Evolutionary conservation across 257 asterid species (phyloP), one percentile per base, ranked within the genome.

Genomic region (Nemophila menziesii): DNA sequence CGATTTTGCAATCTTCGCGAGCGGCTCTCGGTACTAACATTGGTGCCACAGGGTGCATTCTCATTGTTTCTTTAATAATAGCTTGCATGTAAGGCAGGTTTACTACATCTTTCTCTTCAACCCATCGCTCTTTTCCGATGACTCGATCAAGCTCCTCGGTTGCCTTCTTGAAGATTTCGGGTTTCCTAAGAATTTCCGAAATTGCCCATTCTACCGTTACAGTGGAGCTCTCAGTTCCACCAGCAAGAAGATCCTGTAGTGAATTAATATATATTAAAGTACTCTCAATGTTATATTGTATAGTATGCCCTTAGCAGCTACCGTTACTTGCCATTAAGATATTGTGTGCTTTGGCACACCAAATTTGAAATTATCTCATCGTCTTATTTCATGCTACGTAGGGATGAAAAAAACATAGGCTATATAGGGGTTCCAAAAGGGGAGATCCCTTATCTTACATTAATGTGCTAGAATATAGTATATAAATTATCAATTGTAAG

Each of bases 181-280:
- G 95, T 12, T 67, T 80, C 20, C 73, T 87, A 19, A 87, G n/a
- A 16, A 87, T 62, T 62, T 87, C 93, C 0, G 97, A 65, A 6
- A 87, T 56, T 13, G 95, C 97, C 97, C 97, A 87, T 48, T 87
- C 97, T 4, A 79, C 85, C 0, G 95, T 83, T 47, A 75, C 78
- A 0, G 97, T 79, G 0, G 97, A 77, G 66, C 92, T 87, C 67
- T 83, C 95, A 0, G 97, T 87, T 16, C 97, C 97, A n/a, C 93
- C 95, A 0, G 93, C 95, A 0, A 87, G 67, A 42, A 87, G 22
- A 44, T 82, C 94, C 96, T 85, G 33, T 4, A 27, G 4, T 16
- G 12, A 5, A 14, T 20, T 5, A 44, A n/a, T n/a, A 22, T 15
- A 1, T 5, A 23, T n/a, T 11, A 33, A 8, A 20, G 11, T 7